These are phyloP conservation scores for Suillus fuscotomentosus DNA, from an alignment of 768 basidiomycete genomes.

Conservation along the genomic window DNA sequence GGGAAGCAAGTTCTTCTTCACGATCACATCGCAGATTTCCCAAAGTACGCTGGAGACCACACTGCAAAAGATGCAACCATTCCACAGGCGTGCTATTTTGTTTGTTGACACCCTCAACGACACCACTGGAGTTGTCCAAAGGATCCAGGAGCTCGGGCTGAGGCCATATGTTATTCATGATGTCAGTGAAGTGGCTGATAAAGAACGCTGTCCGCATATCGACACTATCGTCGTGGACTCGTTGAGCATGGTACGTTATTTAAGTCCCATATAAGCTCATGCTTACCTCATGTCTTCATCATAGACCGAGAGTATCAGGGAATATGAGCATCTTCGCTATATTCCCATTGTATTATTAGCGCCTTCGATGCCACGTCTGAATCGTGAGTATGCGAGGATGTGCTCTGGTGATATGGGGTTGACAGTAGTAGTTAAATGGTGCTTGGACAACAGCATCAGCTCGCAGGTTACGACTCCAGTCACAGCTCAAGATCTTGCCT, in stretches of 20 bases:
- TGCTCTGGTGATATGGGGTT: slow-evolving; percentile 7
- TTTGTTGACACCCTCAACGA: slow-evolving; percentile 88
- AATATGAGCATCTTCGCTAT: slow-evolving; percentile 92
- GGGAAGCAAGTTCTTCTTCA: slow-evolving; percentile 96
- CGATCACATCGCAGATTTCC: slow-evolving; percentile 84
- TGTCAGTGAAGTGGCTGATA: slow-evolving; percentile 79
- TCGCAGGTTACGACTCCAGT: slow-evolving; percentile 93
- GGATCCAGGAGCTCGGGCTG: slow-evolving; percentile 78
- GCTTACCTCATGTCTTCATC: slow-evolving; percentile 17
- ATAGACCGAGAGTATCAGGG: slow-evolving; percentile 87
- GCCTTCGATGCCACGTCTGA: slow-evolving; percentile 72
- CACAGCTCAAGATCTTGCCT: slow-evolving; percentile 82
- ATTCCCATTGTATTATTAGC: slow-evolving; percentile 93
- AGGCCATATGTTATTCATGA: slow-evolving; percentile 74
- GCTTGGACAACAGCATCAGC: slow-evolving; percentile 93
- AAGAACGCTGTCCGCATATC: slow-evolving; percentile 81
- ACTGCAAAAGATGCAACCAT: slow-evolving; percentile 79
- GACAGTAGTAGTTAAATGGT: slow-evolving; percentile 77
- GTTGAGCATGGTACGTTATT: slow-evolving; percentile 66
- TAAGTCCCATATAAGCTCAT: not conserved
- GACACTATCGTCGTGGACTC: slow-evolving; percentile 97
- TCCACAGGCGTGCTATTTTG: slow-evolving; percentile 84
- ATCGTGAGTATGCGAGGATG: slow-evolving; percentile 48
- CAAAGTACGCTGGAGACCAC: slow-evolving; percentile 72
- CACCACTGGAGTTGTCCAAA: slow-evolving; percentile 68